phyloP scores from a whole-genome alignment of 305 asterid genomes.

The Plantago rigida region DNA sequence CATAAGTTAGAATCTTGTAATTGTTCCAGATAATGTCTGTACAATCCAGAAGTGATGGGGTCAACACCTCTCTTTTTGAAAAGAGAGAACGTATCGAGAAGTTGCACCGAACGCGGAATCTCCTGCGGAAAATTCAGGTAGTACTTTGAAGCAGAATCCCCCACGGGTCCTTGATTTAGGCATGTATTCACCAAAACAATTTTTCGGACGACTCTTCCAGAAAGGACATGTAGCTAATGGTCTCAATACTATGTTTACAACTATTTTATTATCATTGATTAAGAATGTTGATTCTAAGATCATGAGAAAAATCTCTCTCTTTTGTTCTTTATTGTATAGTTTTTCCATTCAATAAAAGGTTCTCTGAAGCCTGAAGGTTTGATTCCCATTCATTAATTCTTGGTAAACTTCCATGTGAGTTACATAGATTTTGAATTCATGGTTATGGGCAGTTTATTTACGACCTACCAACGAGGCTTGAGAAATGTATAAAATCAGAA shows the following conservation, averaged over 20 bases:
- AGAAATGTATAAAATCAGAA: slow-evolving; percentile 81
- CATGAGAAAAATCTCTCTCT: too few relatives aligned
- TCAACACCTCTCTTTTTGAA: slow-evolving; percentile 79
- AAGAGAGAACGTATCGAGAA: slow-evolving; percentile 95
- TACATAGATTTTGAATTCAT: slow-evolving; percentile 31
- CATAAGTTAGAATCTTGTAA: slow-evolving; percentile 11
- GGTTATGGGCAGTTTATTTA: slow-evolving; percentile 85
- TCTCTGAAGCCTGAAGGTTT: neutral
- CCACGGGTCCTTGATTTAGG: neutral
- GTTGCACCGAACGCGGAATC: slow-evolving; percentile 86
- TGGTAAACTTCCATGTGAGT: slow-evolving; percentile 31
- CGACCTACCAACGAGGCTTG: slow-evolving; percentile 82
- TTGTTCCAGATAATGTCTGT: slow-evolving; percentile 75
- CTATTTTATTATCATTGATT: neutral
- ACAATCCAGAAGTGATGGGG: slow-evolving; percentile 89
- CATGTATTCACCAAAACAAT: neutral
- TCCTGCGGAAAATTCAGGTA: slow-evolving; percentile 93
- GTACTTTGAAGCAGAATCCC: slow-evolving; percentile 11
- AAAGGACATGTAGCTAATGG: neutral
- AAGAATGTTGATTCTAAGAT: neutral
- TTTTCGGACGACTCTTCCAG: neutral
- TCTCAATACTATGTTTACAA: neutral
- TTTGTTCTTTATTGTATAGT: too few relatives aligned
- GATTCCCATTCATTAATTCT: slow-evolving; percentile 11
- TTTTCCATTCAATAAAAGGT: neutral